Evolutionary conservation across 192 early-diverging fungal genomes (phyloP).

Genomic region (Haplosporangium gracile): DNA sequence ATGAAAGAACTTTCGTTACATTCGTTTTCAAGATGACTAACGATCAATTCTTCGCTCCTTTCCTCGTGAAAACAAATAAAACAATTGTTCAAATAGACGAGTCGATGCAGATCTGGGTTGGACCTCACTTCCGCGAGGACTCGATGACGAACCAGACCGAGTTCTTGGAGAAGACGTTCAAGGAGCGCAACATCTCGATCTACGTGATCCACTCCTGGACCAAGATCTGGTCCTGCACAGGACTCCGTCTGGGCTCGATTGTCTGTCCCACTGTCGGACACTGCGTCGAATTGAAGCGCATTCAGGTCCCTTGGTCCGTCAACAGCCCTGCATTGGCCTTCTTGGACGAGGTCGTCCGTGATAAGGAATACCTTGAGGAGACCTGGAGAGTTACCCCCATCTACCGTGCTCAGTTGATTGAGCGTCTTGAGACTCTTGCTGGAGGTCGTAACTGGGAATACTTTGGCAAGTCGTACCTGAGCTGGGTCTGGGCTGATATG

Average conservation of each 20-base stretch:
- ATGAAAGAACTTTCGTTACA: no score
- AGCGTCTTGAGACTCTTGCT: conserved; percentile 46
- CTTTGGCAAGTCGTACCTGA: conserved; percentile 81
- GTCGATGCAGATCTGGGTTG: conserved; percentile 97
- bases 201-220: conserved; percentile 96
- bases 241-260: conserved; percentile 88
- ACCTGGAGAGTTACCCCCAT: conserved; percentile 84
- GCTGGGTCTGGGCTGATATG: conserved; percentile 92
- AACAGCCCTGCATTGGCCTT: conserved; percentile 90
- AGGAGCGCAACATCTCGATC: conserved; percentile 77
- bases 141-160: conserved; percentile 83
- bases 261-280: conserved; percentile 86
- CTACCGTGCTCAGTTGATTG: conserved; percentile 73
- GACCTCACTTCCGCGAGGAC: conserved; percentile 81
- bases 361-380: conserved; percentile 75
- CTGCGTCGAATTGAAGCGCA: conserved; percentile 78
- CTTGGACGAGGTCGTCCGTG: conserved; percentile 80
- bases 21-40: background rate
- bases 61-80: background rate
- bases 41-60: background rate
- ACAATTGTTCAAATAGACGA: conserved; percentile 67
- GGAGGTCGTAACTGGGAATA: conserved; percentile 68
- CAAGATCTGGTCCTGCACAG: conserved; percentile 94
- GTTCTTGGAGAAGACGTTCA: conserved; percentile 72
- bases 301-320: conserved; percentile 94